A percentile compares a stretch with the other conserved stretches of the same genome.
Conservation (phyloP, 1,284 basidiomycete species). For the Cerioporus squamosus region DNA sequence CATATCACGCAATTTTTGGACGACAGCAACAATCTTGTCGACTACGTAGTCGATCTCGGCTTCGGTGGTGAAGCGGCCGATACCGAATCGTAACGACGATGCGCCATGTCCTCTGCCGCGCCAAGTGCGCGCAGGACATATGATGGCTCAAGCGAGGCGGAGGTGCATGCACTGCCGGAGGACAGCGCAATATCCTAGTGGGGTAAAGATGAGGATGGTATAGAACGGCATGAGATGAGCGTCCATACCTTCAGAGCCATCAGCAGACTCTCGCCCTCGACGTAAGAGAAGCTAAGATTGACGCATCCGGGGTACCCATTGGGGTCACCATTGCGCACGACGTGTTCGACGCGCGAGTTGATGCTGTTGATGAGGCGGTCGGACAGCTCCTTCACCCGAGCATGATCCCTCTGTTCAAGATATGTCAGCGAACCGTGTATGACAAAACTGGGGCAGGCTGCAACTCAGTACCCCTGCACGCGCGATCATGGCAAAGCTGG, state of each 20-base stretch:
- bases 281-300: constrained; percentile 96
- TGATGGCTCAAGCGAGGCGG: constrained; percentile 96
- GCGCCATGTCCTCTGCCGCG: constrained; percentile 98
- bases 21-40: constrained; percentile 86
- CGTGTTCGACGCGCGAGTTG: constrained; percentile 84
- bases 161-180: constrained; percentile 98
- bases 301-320: constrained; percentile 92
- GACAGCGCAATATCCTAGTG: constrained; percentile 92
- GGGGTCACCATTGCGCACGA: constrained; percentile 92
- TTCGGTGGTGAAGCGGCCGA: constrained; percentile 98
- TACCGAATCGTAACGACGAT: constrained; percentile 98
- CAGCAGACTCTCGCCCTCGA: constrained; percentile 95
- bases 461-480: constrained; percentile 91
- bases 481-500: constrained; percentile 64
- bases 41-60: constrained; percentile 96
- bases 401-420: constrained; percentile 78
- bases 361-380: constrained; percentile 86
- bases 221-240: background rate
- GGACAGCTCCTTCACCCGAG: constrained; percentile 77
- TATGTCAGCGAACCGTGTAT: constrained; percentile 1
- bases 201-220: background rate
- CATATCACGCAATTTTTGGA: constrained; percentile 77
- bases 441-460: constrained; percentile 5
- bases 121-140: constrained; percentile 98
- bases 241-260: constrained; percentile 95